Conservation (phyloP, 352 stramenopile genomes). For the Globisporangium nunn region DNA sequence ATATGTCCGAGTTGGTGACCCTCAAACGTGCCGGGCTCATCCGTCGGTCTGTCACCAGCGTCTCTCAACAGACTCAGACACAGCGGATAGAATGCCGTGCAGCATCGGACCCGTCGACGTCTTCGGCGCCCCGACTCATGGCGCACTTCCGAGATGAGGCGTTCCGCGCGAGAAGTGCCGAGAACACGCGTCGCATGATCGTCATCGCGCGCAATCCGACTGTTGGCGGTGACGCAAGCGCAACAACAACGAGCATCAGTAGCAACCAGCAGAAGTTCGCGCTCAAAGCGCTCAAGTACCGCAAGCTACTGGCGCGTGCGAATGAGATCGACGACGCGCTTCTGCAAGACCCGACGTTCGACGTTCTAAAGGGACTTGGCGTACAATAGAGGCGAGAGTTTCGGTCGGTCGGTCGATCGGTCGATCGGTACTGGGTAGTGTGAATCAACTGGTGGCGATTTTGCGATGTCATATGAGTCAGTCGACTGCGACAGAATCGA, state of each 20-base stretch:
- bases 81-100: background rate
- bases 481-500: background rate
- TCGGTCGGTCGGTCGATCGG: background rate
- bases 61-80: background rate
- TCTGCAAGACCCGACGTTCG: conserved; percentile 25
- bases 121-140: conserved; percentile 13
- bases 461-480: background rate
- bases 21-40: conserved; percentile 1
- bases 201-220: conserved; percentile 7
- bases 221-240: no score
- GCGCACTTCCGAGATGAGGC: conserved; percentile 24
- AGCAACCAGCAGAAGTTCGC: conserved; percentile 23
- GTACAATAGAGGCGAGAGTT: conserved; percentile 15
- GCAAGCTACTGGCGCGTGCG: conserved; percentile 20
- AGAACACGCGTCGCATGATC: conserved; percentile 26
- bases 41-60: conserved; percentile 1
- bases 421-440: no score
- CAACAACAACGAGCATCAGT: background rate
- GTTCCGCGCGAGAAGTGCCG: conserved; percentile 16
- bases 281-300: conserved; percentile 29
- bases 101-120: background rate
- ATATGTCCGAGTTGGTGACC: background rate
- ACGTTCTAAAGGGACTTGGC: conserved; percentile 21
- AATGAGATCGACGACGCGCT: conserved; percentile 20
- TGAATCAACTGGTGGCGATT: no score